phyloP scores from a whole-genome alignment of 345 rosid genomes.

The Lumnitzera racemosa region DNA sequence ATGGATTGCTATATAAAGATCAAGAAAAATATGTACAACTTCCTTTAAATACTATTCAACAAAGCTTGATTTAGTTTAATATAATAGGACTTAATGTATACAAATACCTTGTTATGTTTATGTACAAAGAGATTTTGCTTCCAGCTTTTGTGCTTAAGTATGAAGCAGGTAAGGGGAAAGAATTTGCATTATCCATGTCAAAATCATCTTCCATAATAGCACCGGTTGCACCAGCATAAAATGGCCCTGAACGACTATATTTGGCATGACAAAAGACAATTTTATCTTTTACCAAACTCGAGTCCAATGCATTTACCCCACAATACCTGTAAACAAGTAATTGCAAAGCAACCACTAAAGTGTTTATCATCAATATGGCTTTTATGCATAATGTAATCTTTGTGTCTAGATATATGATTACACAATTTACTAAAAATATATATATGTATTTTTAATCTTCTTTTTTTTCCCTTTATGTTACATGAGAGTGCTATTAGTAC shows the following conservation, averaged over 20 bases:
- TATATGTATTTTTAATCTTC: no score
- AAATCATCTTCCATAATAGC: conserved; percentile 4
- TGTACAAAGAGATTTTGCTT: conserved; percentile 9
- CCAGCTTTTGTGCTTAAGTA: conserved; percentile 8
- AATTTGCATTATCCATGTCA: conserved; percentile 11
- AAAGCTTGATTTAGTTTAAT: background rate
- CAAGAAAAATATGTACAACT: background rate
- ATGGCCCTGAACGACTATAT: background rate
- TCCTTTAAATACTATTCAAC: no score
- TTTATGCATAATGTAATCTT: no score
- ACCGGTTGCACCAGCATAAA: conserved; percentile 21
- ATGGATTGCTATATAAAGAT: conserved; percentile 16
- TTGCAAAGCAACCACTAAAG: no score
- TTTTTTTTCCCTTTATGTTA: no score
- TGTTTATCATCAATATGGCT: no score
- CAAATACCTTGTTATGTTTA: conserved; percentile 19
- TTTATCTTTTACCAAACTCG: conserved; percentile 27
- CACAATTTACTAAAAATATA: no score
- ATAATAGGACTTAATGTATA: no score
- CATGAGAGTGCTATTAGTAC: no score
- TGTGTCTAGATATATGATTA: no score
- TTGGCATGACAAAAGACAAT: conserved; percentile 26
- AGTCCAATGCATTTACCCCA: conserved; percentile 11
- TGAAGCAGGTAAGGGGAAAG: conserved; percentile 20
- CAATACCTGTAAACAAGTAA: conserved; percentile 14